These are phyloP conservation scores for Primulina huaijiensis DNA, from an alignment of 257 asterid species.

Conservation along the genomic window DNA sequence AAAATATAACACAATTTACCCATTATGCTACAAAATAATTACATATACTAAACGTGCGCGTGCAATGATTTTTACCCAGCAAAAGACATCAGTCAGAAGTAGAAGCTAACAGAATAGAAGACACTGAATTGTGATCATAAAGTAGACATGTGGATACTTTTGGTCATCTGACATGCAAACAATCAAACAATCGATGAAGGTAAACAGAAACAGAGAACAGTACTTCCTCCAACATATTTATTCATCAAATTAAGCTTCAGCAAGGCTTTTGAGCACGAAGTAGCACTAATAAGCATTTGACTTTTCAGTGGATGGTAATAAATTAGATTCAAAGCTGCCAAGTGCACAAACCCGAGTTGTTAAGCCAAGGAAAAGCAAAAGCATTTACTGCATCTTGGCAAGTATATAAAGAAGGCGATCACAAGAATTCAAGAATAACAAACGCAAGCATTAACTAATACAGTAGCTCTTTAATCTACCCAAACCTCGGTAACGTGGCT, in stretches of 20 bases:
- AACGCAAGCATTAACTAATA: conserved; percentile 19
- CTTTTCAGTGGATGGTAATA: conserved; percentile 15
- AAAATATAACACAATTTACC: background rate
- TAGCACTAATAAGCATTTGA: background rate
- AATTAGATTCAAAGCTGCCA: conserved; percentile 20
- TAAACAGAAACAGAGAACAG: conserved; percentile 5
- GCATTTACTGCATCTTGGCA: conserved; percentile 11
- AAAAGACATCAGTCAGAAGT: conserved; percentile 3
- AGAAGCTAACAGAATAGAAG: conserved; percentile 16
- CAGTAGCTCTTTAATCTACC: conserved; percentile 11
- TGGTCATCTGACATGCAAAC: conserved; percentile 9
- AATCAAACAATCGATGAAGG: conserved; percentile 15
- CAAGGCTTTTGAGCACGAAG: conserved; percentile 13
- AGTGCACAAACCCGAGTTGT: conserved; percentile 4
- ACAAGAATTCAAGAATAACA: conserved; percentile 14
- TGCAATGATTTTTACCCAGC: conserved; percentile 5
- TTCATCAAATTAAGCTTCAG: conserved; percentile 19
- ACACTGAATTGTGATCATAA: conserved; percentile 14
- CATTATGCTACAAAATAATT: background rate
- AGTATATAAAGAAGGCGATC: conserved; percentile 19
- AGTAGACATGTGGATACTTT: conserved; percentile 1
- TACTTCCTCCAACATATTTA: conserved; percentile 15
- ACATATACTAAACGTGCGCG: conserved; percentile 14
- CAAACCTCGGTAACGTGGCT: conserved; percentile 20
- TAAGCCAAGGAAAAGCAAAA: conserved; percentile 12